Conservation (phyloP, 2,329 filamentous ascomycete species). For the Pyricularia pennisetigena region DNA sequence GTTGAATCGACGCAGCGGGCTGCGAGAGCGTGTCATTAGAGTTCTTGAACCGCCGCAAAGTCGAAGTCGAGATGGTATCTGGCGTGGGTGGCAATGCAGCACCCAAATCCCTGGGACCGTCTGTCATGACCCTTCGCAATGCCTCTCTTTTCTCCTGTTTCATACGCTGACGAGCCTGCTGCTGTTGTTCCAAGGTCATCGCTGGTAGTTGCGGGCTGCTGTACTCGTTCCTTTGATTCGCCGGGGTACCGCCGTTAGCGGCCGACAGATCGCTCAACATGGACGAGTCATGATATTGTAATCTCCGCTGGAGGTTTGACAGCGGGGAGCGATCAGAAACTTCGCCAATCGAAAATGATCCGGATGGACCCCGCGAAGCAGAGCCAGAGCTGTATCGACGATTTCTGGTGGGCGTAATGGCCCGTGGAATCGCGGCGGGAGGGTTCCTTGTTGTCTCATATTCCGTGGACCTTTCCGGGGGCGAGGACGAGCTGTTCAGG, state of each 20-base stretch:
- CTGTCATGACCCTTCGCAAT: constrained; percentile 37
- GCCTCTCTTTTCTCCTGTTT: constrained; percentile 39
- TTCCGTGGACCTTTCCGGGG: constrained; percentile 12
- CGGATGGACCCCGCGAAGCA: constrained; percentile 17
- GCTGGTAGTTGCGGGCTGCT: constrained; percentile 11
- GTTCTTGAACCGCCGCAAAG: constrained; percentile 37
- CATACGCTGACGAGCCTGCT: not conserved
- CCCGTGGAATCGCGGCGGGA: constrained; percentile 4
- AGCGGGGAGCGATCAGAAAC: constrained; percentile 38
- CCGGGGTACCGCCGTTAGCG: constrained; percentile 16
- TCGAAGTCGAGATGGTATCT: constrained; percentile 48
- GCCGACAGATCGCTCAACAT: constrained; percentile 4
- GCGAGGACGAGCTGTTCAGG: constrained; percentile 13
- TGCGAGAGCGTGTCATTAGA: constrained; percentile 37
- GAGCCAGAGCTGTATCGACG: constrained; percentile 19
- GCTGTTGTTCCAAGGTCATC: constrained; percentile 2
- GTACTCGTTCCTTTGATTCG: constrained; percentile 5
- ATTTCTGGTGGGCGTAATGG: constrained; percentile 13
- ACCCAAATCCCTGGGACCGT: constrained; percentile 29
- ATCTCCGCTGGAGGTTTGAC: constrained; percentile 35
- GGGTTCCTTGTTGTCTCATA: constrained; percentile 10
- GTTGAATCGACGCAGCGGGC: not conserved
- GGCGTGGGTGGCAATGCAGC: constrained; percentile 45
- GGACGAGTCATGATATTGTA: not conserved
- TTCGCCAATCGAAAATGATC: constrained; percentile 33